phyloP scores from a whole-genome alignment of 1,139 yeast species.

The Diutina ranongensis region DNA sequence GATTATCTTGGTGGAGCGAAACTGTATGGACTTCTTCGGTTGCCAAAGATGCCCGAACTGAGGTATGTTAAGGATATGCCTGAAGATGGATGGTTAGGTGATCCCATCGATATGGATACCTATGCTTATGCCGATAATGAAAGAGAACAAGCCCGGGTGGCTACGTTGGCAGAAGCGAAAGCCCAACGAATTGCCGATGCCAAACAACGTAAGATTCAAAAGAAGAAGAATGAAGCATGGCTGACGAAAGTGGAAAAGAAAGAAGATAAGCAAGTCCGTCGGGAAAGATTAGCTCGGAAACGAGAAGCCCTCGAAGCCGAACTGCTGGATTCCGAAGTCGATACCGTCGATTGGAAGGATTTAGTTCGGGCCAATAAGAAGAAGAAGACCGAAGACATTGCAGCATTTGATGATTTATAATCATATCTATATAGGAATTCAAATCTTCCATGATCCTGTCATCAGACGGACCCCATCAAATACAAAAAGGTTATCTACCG shows the following conservation, averaged over 20 bases:
- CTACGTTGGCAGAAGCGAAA: conserved; percentile 38
- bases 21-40: conserved; percentile 67
- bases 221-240: conserved; percentile 66
- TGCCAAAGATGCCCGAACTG: conserved; percentile 94
- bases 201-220: conserved; percentile 35
- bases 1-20: conserved; percentile 66
- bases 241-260: conserved; percentile 56
- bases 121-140: conserved; percentile 53
- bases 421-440: conserved; percentile 7
- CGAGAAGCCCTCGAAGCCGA: conserved; percentile 52
- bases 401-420: conserved; percentile 58
- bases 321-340: conserved; percentile 40
- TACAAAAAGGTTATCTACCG: conserved; percentile 52
- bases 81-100: conserved; percentile 59
- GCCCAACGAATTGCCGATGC: conserved; percentile 33
- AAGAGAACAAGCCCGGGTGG: conserved; percentile 50
- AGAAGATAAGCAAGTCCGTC: conserved; percentile 51
- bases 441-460: conserved; percentile 39
- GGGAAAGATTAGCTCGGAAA: conserved; percentile 50
- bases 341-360: conserved; percentile 80
- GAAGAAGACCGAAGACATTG: conserved; percentile 22
- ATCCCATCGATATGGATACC: conserved; percentile 51
- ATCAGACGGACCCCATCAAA: conserved; percentile 56
- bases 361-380: conserved; percentile 55
- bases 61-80: conserved; percentile 40